These are phyloP conservation scores for Penicillium argentinense DNA, from an alignment of 495 filamentous ascomycete species.

Conservation along the genomic window DNA sequence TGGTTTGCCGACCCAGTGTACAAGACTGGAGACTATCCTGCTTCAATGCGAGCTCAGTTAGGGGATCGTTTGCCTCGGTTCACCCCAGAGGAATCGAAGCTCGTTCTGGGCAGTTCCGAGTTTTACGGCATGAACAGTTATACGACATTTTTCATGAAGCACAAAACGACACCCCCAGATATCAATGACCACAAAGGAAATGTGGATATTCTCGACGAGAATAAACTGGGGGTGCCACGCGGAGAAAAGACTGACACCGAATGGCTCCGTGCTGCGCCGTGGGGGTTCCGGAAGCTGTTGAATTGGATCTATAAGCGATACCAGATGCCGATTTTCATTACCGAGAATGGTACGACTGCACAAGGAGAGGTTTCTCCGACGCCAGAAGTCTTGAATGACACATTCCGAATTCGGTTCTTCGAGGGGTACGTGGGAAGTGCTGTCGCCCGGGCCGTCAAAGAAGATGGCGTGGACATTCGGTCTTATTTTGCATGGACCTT, in stretches of 20 bases:
- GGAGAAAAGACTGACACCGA: conserved; percentile 48
- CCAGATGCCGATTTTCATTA: conserved; percentile 48
- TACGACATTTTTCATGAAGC: conserved; percentile 47
- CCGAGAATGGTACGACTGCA: conserved; percentile 49
- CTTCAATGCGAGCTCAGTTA: conserved; percentile 48
- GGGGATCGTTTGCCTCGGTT: conserved; percentile 47
- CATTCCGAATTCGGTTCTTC: conserved; percentile 47
- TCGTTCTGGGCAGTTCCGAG: conserved; percentile 47
- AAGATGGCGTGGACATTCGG: conserved; percentile 45
- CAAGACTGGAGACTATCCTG: conserved; percentile 47
- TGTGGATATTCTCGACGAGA: conserved; percentile 40
- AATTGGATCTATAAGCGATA: conserved; percentile 45
- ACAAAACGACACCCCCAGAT: conserved; percentile 35
- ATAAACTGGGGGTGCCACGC: conserved; percentile 43
- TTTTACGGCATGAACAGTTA: conserved; percentile 56
- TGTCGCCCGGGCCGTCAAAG: conserved; percentile 41
- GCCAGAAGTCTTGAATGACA: conserved; percentile 41
- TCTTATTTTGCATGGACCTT: conserved; percentile 53
- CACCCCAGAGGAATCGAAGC: conserved; percentile 38
- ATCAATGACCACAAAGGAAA: conserved; percentile 48
- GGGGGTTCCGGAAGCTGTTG: conserved; percentile 45
- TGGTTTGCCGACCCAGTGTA: conserved; percentile 53
- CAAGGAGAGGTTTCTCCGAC: conserved; percentile 44
- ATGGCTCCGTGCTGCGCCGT: conserved; percentile 44
- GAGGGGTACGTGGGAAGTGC: conserved; percentile 43